Base-by-base conservation (phyloP, 1,284 basidiomycete genomes). In the Cutaneotrichosporon arboriforme region DNA sequence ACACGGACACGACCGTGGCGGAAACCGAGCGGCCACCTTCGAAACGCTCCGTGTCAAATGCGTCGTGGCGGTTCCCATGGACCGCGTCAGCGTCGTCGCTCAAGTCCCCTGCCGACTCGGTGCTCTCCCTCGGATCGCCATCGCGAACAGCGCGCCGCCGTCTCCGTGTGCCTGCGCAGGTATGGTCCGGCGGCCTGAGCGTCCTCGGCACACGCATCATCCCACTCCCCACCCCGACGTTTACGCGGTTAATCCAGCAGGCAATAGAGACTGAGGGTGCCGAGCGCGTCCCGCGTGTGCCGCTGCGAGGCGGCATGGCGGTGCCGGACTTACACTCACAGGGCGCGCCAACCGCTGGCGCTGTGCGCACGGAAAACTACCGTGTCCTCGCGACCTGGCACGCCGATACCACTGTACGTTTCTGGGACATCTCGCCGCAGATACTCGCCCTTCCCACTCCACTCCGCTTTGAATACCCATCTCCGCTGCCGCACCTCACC, bases 311-410 rank as follows among this genome's bases (percentile, higher is more conserved):
- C 10, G 75, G 75, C 17, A 49, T 69, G 23, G 74, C 74, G n/a
- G 64, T 72, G 33, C 63, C 73, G 21, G 66, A 76, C 46, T 53
- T 76, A 23, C 61, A 71, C 47, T 68, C 68, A 0, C 63, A 65
- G 34, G 68, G 73, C 36, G 69, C 73, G 10, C 68, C 75, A 2
- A 68, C 72, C 38, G 58, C 70, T 45, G 71, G 66, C 35, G 64
- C 66, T 14, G 58, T 64, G 52, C 70, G 76, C 61, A 66, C 76
- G 63, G 85, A 89, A 65, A 79, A 80, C 10, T 82, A 81, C 62
- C 82, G 87, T 17, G 72, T 90, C 18, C 70, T 89, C n/a, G 73
- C 85, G 1, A 85, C 85, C 0, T 78, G 77, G 49, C 83, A 88
- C 62, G 73, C 76, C 2, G 83, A 90, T 64, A 74, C 82, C n/a